Conservation (phyloP, 495 filamentous ascomycete genomes). For the Talaromyces borbonicus region DNA sequence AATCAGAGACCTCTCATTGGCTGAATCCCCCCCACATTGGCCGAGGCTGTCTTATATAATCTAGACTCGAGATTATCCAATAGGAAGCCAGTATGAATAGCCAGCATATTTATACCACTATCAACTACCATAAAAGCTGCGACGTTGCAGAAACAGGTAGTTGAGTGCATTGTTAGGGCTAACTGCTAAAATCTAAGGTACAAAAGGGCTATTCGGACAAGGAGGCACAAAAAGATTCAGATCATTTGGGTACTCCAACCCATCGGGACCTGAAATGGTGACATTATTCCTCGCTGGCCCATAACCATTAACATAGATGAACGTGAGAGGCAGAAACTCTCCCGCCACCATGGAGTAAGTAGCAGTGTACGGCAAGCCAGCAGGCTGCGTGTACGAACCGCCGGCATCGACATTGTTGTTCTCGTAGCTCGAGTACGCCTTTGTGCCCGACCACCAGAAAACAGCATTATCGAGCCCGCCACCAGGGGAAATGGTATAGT, state of each 20-base stretch:
- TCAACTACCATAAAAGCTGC: too few species aligned
- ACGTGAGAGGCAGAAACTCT: background rate
- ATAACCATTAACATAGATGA: conserved; percentile 1
- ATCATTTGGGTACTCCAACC: background rate
- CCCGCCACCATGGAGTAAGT: background rate
- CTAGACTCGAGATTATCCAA: too few species aligned
- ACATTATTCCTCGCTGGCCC: background rate
- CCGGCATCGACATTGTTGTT: background rate
- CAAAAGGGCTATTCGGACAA: background rate
- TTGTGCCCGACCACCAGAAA: background rate
- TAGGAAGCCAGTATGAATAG: too few species aligned
- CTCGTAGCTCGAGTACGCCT: background rate
- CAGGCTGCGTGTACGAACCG: background rate
- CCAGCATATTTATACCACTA: too few species aligned
- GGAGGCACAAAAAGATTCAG: background rate
- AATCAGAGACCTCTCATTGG: background rate
- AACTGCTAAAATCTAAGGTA: too few species aligned
- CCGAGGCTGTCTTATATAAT: too few species aligned
- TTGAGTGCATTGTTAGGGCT: too few species aligned
- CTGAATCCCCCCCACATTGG: background rate
- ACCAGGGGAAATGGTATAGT: background rate
- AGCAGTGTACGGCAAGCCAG: background rate
- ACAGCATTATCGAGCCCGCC: background rate
- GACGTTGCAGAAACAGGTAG: too few species aligned
- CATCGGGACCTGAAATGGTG: background rate